Base-by-base conservation (phyloP, 2,329 filamentous ascomycete species). In the Fusarium citri region DNA sequence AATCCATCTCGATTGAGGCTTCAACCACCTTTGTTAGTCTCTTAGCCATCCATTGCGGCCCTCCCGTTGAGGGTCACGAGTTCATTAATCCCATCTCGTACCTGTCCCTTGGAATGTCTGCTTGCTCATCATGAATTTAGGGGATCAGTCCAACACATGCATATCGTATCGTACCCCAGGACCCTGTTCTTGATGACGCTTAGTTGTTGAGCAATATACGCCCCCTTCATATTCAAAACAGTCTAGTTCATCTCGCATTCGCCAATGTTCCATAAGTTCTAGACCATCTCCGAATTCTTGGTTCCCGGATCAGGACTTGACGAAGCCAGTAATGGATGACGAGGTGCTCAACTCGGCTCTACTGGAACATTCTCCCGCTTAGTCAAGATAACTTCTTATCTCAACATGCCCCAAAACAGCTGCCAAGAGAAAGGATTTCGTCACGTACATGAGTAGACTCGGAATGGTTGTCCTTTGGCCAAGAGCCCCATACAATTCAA, bases 151-250 rank as follows among this genome's bases (percentile, higher is more conserved):
- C 34, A 43, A 23, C 16, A 16, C 41, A 22, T 16, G 26, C 18
- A 15, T 37, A 37, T n/a, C 30, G 30, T 28, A 34, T 40, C 26
- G 6, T 23, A 30, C 31, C 22, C 41, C 45, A 46, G 47, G 47
- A 64, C 51, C 58, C 65, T 68, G 48, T 41, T 47, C 14, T 42
- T 18, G 20, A 68, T 68, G 64, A 68, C 64, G 64, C 64, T 42
- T 68, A 55, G 34, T 64, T 45, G 30, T 64, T 18, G 26, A 28
- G 25, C 30, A 56, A 28, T 26, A n/a, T 47, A 59, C 51, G 25
- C 34, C 49, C 58, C 18, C 37, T 42, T 14, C n/a, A 12, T 28
- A 22, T 63, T 28, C 42, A 56, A 37, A 64, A 23, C 16, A 23
- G 58, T 48, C 26, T 59, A 65, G 51, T 9, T 22, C 40, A 41